phyloP scores from a whole-genome alignment of 306 rosid genomes.

The Vigna radiata region DNA sequence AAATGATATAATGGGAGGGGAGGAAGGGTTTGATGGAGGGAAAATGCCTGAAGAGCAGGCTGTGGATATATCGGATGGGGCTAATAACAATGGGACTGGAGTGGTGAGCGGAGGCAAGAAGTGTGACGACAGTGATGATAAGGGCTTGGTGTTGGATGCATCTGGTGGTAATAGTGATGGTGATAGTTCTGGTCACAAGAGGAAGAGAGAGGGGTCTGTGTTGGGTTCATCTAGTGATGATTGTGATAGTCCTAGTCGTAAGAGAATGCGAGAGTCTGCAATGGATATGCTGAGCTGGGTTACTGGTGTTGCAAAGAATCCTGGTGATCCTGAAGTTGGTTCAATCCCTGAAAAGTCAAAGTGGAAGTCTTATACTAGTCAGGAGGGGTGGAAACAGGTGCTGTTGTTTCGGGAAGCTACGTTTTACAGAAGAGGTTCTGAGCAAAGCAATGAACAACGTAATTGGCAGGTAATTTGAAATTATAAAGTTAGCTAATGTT shows the following conservation, averaged over 20 bases:
- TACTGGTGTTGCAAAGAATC: conserved; percentile 57
- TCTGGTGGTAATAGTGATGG: not conserved
- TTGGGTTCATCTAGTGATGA: conserved; percentile 29
- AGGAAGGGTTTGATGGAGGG: conserved; percentile 16
- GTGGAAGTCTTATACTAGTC: conserved; percentile 61
- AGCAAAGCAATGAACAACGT: conserved; percentile 50
- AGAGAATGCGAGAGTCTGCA: conserved; percentile 57
- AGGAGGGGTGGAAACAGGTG: conserved; percentile 69
- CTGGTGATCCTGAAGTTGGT: conserved; percentile 67
- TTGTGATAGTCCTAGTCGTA: conserved; percentile 1
- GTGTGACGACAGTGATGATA: conserved; percentile 18
- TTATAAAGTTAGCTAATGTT: not conserved
- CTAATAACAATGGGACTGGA: conserved; percentile 37
- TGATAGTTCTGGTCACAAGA: conserved; percentile 38
- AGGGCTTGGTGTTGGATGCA: conserved; percentile 36
- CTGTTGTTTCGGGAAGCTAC: conserved; percentile 68
- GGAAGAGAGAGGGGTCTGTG: conserved; percentile 53
- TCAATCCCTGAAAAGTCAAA: conserved; percentile 61
- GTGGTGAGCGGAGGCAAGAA: conserved; percentile 37
- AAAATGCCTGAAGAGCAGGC: not conserved
- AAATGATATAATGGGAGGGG: conserved; percentile 4
- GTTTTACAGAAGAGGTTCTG: conserved; percentile 48
- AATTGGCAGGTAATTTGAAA: conserved; percentile 65
- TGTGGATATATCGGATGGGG: conserved; percentile 26
- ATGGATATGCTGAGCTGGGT: conserved; percentile 66